Percentiles rank a stretch among this genome's conserved stretches.
These are phyloP conservation scores for Nymphaea colorata DNA, from an alignment of 164 flowering plant genomes.

Conservation along the genomic window DNA sequence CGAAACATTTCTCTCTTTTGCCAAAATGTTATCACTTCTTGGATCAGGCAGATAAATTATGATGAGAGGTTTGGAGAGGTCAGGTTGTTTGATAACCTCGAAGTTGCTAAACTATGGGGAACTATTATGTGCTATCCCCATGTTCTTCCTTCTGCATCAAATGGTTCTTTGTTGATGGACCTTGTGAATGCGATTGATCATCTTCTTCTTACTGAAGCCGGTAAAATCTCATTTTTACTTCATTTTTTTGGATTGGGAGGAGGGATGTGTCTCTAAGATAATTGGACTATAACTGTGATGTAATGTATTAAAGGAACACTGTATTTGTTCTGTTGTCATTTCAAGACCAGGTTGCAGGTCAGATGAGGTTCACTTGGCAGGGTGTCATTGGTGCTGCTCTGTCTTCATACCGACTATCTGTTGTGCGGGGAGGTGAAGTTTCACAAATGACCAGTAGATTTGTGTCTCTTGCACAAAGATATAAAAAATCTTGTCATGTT, in stretches of 20 bases:
- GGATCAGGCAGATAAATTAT: constrained; percentile 30
- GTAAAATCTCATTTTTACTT: constrained; percentile 23
- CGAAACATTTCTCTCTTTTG: constrained; percentile 22
- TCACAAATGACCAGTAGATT: constrained; percentile 25
- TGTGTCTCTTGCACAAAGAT: constrained; percentile 41
- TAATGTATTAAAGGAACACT: neutral
- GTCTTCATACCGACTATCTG: constrained; percentile 30
- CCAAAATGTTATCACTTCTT: constrained; percentile 15
- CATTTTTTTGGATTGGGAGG: neutral
- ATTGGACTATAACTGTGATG: too few species aligned
- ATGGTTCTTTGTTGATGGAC: constrained; percentile 30
- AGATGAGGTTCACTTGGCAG: constrained; percentile 41
- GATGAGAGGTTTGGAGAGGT: constrained; percentile 3
- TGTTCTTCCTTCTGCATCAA: constrained; percentile 16
- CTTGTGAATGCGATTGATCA: constrained; percentile 47
- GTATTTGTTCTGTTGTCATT: neutral
- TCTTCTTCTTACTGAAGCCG: constrained; percentile 29
- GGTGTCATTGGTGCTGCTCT: constrained; percentile 71
- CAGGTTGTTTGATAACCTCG: constrained; percentile 7
- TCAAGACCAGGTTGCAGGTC: constrained; percentile 38
- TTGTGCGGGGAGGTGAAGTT: constrained; percentile 6
- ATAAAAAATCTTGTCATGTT: constrained; percentile 54
- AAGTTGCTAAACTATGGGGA: constrained; percentile 70
- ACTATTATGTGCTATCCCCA: constrained; percentile 41
- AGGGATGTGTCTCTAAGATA: too few species aligned